Evolutionary conservation across 2,329 filamentous ascomycete genomes (phyloP), one percentile per base, ranked within the genome.

Genomic region (Sporothrix inflata): DNA sequence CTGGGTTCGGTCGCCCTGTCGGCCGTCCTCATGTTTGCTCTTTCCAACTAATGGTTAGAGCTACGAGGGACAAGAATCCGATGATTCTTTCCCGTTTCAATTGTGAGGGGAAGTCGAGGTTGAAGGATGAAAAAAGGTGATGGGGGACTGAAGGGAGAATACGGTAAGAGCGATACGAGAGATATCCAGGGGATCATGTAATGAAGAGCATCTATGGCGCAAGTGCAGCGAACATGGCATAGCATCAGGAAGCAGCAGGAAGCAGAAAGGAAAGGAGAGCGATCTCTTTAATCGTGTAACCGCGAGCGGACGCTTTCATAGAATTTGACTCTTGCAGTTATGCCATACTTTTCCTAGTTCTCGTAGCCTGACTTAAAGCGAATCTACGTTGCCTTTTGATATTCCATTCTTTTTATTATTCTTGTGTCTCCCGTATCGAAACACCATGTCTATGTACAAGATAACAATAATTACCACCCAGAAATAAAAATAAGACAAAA

Each of bases 131-230:
- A 24, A 4, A 16, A 4, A 16, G 40, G 45, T 16, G 4, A 38
- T 16, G 27, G 45, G 16, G 4, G 47, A 40, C 12, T 53, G 4
- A 34, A 1, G 3, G 19, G 55, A 14, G 47, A 16, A 16, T 27
- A 24, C 49, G n/a, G 3, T 3, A 21, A 21, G 30, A 34, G 27
- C n/a, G 60, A 38, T 11, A 47, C 19, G 63, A 67, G 27, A 24
- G 40, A 42, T 30, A 49, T 47, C 8, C 16, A 34, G n/a, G 16
- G 38, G 4, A 30, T 42, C 11, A 38, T 21, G 65, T 51, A 40
- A 3, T 7, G 47, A n/a, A 49, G 65, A 24, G 65, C 19, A 67
- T 67, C 61, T 49, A 67, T 51, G 45, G 42, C 45, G 65, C 65
- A 51, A 14, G 42, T 67, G 63, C 63, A 2, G 63, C 45, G 11